Conservation (phyloP, 2,329 filamentous ascomycete species). For the Conoideocrella luteorostrata region DNA sequence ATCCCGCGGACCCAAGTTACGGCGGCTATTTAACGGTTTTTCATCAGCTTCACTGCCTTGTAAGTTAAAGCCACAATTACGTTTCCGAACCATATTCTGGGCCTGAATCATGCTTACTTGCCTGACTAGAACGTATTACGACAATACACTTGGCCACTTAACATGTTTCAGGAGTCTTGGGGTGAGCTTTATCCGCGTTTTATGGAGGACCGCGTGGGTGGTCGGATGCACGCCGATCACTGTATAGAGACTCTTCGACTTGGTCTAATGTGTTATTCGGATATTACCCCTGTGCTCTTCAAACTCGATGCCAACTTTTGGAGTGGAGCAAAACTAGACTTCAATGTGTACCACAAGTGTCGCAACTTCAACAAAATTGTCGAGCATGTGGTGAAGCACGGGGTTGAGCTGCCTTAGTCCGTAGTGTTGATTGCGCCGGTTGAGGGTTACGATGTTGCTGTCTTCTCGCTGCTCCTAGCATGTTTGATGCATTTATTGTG, state of each 20-base stretch:
- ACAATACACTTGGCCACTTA: conserved; percentile 5
- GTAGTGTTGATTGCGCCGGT: too few relatives aligned
- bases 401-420: too few relatives aligned
- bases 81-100: too few relatives aligned
- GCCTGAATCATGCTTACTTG: not conserved
- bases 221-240: conserved; percentile 4
- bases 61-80: too few relatives aligned
- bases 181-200: not conserved
- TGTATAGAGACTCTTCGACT: conserved; percentile 6
- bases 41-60: conserved; percentile 5
- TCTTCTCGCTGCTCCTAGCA: too few relatives aligned
- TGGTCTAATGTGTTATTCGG: conserved; percentile 6
- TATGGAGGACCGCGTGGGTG: not conserved
- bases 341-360: conserved; percentile 5
- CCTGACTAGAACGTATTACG: conserved; percentile 1
- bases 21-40: not conserved
- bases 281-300: conserved; percentile 3
- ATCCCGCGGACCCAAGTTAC: conserved; percentile 2
- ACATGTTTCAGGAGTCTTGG: conserved; percentile 4
- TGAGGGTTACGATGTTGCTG: too few relatives aligned
- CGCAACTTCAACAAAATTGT: conserved; percentile 2
- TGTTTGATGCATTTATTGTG: too few relatives aligned
- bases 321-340: not conserved
- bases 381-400: not conserved
- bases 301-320: not conserved